Percentiles rank a stretch among this genome's conserved stretches.
These are phyloP conservation scores for Apiospora hydei DNA, from an alignment of 2,329 filamentous ascomycete genomes.

Conservation along the genomic window DNA sequence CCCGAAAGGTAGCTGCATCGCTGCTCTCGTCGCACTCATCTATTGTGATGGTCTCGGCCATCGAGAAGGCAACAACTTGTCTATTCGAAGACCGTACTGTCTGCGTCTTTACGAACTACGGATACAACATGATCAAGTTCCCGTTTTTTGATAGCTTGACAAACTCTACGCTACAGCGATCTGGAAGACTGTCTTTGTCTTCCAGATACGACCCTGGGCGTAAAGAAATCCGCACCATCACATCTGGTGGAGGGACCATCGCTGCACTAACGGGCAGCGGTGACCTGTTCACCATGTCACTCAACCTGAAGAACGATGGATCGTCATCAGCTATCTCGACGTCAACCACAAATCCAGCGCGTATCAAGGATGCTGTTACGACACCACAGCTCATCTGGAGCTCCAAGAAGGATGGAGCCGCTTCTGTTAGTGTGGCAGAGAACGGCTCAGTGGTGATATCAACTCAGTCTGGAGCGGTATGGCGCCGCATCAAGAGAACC, in stretches of 20 bases:
- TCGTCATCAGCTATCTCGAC: constrained; percentile 66
- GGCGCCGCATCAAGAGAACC: constrained; percentile 82
- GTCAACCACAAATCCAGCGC: constrained; percentile 84
- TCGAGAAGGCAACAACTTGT: constrained; percentile 87
- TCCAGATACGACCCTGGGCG: constrained; percentile 69
- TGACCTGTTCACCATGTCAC: constrained; percentile 85
- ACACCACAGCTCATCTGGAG: constrained; percentile 86
- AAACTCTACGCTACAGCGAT: constrained; percentile 66
- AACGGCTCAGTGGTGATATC: constrained; percentile 95
- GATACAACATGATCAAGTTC: constrained; percentile 90
- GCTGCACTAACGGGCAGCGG: constrained; percentile 85
- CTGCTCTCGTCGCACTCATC: constrained; percentile 70
- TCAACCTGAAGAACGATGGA: constrained; percentile 72
- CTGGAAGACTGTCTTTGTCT: constrained; percentile 67
- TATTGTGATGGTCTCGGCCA: constrained; percentile 84
- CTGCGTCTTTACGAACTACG: constrained; percentile 94
- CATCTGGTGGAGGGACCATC: constrained; percentile 88
- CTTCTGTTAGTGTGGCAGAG: constrained; percentile 87
- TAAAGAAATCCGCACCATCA: constrained; percentile 77
- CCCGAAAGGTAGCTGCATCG: constrained; percentile 87
- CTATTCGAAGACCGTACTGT: constrained; percentile 88
- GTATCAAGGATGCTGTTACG: constrained; percentile 84
- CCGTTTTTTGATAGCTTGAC: constrained; percentile 74
- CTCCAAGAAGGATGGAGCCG: constrained; percentile 83
- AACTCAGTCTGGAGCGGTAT: constrained; percentile 90